Percentiles rank a stretch among this genome's conserved stretches.
These are phyloP conservation scores for Artemisia argyi DNA, from an alignment of 129 eudicot genomes.

Conservation along the genomic window DNA sequence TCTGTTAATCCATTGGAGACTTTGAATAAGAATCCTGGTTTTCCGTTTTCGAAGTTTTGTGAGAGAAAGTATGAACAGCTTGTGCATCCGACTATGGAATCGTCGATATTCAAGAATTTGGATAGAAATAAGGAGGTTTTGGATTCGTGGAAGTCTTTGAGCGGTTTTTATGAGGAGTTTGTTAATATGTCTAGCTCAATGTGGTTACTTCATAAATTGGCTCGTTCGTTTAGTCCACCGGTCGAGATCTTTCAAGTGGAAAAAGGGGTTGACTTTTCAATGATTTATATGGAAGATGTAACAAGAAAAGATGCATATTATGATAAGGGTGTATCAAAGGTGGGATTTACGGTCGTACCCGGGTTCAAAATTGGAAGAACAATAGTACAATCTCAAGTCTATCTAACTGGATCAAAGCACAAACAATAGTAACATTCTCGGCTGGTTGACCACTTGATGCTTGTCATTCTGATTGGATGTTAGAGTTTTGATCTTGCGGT, in stretches of 20 bases:
- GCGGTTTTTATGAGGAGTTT: slow-evolving; percentile 74
- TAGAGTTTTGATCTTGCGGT: slow-evolving; percentile 31
- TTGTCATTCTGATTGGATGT: slow-evolving; percentile 32
- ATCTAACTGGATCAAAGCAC: slow-evolving; percentile 51
- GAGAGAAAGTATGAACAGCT: slow-evolving; percentile 75
- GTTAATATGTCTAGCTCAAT: slow-evolving; percentile 88
- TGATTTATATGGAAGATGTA: slow-evolving; percentile 94
- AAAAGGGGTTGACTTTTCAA: slow-evolving; percentile 75
- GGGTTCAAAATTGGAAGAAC: slow-evolving; percentile 87
- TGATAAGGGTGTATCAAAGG: slow-evolving; percentile 55
- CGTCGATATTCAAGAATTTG: slow-evolving; percentile 67
- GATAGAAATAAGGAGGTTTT: slow-evolving; percentile 68
- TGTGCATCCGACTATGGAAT: slow-evolving; percentile 91
- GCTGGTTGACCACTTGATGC: slow-evolving; percentile 20
- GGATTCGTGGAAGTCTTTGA: slow-evolving; percentile 83
- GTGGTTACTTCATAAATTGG: slow-evolving; percentile 90
- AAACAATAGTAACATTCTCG: slow-evolving; percentile 27
- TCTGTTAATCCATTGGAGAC: slow-evolving; percentile 63
- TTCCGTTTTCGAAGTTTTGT: slow-evolving; percentile 76
- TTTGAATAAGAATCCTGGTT: slow-evolving; percentile 61
- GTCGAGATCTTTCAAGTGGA: slow-evolving; percentile 89
- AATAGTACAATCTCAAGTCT: slow-evolving; percentile 80
- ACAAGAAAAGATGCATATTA: slow-evolving; percentile 40
- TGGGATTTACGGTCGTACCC: slow-evolving; percentile 86
- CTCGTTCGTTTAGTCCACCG: slow-evolving; percentile 62